A percentile compares a stretch with the other conserved stretches of the same genome.
These are phyloP conservation scores for Plectosphaerella cucumerina DNA, from an alignment of 2,329 filamentous ascomycete genomes.

Conservation along the genomic window DNA sequence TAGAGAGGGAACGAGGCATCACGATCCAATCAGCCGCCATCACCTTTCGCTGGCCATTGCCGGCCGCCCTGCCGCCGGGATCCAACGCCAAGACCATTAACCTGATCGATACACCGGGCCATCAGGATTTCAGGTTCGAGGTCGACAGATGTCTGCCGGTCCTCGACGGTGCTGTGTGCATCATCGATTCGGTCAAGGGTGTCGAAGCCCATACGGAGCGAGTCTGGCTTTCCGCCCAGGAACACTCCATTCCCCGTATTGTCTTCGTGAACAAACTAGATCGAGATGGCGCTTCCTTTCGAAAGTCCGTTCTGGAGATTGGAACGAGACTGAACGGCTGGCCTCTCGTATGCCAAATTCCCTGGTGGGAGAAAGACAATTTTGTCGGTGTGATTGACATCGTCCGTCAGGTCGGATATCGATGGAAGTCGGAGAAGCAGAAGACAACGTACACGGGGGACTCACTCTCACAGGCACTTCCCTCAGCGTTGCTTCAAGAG, in stretches of 20 bases:
- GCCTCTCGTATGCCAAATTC: constrained; percentile 91
- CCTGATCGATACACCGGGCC: constrained; percentile 92
- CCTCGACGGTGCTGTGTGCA: constrained; percentile 86
- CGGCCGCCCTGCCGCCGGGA: constrained; percentile 28
- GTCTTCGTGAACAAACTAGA: constrained; percentile 78
- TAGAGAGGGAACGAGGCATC: constrained; percentile 88
- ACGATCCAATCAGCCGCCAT: constrained; percentile 98
- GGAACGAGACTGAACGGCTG: constrained; percentile 74
- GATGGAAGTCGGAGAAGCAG: constrained; percentile 54
- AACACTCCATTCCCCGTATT: constrained; percentile 78
- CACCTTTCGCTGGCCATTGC: constrained; percentile 85
- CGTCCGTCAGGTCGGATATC: constrained; percentile 68
- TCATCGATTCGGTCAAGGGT: constrained; percentile 86
- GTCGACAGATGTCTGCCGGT: constrained; percentile 86
- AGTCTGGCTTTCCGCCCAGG: constrained; percentile 87
- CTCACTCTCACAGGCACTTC: constrained; percentile 27
- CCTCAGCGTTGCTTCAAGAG: constrained; percentile 58
- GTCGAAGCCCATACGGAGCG: constrained; percentile 97
- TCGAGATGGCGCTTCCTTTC: constrained; percentile 74
- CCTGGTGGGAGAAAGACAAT: constrained; percentile 82
- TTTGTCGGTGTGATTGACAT: constrained; percentile 85
- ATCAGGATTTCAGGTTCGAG: constrained; percentile 97
- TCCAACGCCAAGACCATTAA: constrained; percentile 67
- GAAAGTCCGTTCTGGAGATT: constrained; percentile 79
- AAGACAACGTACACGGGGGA: constrained; percentile 22